These are phyloP conservation scores for Yamadazyma scolyti DNA, from an alignment of 805 yeast species.

Conservation along the genomic window DNA sequence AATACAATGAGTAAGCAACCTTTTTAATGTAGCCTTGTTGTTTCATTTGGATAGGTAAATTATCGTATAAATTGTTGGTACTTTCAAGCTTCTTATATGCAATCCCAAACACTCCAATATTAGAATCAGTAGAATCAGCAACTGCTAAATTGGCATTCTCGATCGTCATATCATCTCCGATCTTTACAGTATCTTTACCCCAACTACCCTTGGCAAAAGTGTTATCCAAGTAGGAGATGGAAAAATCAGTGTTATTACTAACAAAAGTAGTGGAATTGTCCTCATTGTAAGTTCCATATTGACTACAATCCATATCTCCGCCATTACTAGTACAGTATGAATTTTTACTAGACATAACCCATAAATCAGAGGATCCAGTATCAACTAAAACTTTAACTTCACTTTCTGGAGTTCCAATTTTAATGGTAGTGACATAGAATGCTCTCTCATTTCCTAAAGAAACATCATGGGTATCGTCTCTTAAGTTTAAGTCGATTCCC, in stretches of 20 bases:
- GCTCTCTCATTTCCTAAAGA: slow-evolving; percentile 20
- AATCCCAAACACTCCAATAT: slow-evolving; percentile 19
- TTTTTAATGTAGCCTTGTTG: slow-evolving; percentile 32
- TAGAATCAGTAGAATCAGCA: slow-evolving; percentile 16
- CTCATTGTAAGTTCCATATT: slow-evolving; percentile 36
- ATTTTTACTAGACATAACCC: slow-evolving; percentile 33
- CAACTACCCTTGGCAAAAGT: slow-evolving; percentile 35
- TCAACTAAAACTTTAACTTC: slow-evolving; percentile 32
- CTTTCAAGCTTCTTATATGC: slow-evolving; percentile 12
- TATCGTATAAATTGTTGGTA: slow-evolving; percentile 18
- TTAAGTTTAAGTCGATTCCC: slow-evolving; percentile 2
- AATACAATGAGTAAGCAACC: slow-evolving; percentile 35
- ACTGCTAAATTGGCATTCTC: slow-evolving; percentile 17
- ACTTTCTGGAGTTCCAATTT: slow-evolving; percentile 26
- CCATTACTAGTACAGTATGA: slow-evolving; percentile 20
- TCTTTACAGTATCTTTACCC: slow-evolving; percentile 15
- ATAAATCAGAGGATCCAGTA: slow-evolving; percentile 41
- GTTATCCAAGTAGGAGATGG: slow-evolving; percentile 47
- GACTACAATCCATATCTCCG: slow-evolving; percentile 18
- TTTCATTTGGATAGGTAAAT: slow-evolving; percentile 34
- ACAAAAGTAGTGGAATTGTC: slow-evolving; percentile 28
- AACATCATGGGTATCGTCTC: slow-evolving; percentile 8
- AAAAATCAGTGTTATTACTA: slow-evolving; percentile 32
- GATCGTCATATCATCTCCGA: slow-evolving; percentile 9
- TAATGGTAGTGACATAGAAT: slow-evolving; percentile 25